A percentile compares a stretch with the other conserved stretches of the same genome.
Evolutionary conservation across 495 filamentous ascomycete species (phyloP).

Genomic region (Xylaria venustula): DNA sequence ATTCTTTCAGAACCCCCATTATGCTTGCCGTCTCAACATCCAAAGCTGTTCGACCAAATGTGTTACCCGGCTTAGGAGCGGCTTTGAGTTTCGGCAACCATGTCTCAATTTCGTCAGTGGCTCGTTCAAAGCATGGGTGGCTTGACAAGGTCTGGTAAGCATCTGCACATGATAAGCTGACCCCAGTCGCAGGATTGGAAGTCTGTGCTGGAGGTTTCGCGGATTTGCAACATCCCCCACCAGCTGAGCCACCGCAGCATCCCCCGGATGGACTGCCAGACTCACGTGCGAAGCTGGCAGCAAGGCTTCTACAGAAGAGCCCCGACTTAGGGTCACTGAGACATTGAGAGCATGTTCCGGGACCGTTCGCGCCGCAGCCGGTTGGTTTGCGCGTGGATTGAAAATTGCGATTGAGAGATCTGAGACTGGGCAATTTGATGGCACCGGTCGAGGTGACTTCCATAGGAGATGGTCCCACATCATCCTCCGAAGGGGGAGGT

Average conservation of each 20-base stretch:
- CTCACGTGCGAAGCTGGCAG: conserved; percentile 56
- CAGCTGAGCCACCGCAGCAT: conserved; percentile 41
- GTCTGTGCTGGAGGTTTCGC: conserved; percentile 9
- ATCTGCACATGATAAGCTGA: conserved; percentile 67
- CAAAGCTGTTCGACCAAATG: conserved; percentile 56
- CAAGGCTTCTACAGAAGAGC: conserved; percentile 82
- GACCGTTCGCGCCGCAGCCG: conserved; percentile 64
- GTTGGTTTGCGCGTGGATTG: conserved; percentile 17
- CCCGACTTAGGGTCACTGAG: conserved; percentile 73
- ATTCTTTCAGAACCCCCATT: conserved; percentile 78
- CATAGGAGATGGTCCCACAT: conserved; percentile 49
- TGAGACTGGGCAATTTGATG: conserved; percentile 47
- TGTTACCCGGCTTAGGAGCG: conserved; percentile 35
- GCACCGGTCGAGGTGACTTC: conserved; percentile 48
- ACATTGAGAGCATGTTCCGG: conserved; percentile 80
- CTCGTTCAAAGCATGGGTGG: conserved; percentile 75
- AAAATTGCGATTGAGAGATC: conserved; percentile 26
- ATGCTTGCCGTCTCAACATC: conserved; percentile 86
- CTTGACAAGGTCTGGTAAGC: conserved; percentile 79
- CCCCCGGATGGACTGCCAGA: conserved; percentile 24
- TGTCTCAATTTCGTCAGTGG: conserved; percentile 68
- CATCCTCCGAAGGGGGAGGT: conserved; percentile 67
- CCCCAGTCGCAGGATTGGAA: conserved; percentile 10
- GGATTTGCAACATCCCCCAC: conserved; percentile 32
- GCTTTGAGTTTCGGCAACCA: conserved; percentile 76